These are phyloP conservation scores for Rhizophora mangle DNA, from an alignment of 345 rosid genomes.

Conservation along the genomic window DNA sequence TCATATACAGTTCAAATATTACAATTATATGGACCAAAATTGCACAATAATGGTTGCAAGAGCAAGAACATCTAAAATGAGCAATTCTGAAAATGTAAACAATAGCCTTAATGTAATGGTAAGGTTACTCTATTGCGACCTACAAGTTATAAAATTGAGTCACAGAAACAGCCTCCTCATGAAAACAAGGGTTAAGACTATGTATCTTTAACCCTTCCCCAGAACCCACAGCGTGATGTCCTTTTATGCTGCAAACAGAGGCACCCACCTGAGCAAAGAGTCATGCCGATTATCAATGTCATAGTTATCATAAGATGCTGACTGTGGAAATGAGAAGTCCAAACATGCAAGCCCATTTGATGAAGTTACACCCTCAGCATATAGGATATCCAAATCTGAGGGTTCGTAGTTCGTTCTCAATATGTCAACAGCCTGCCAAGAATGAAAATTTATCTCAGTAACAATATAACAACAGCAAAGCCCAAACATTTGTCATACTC, in stretches of 20 bases:
- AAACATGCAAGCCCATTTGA: constrained; percentile 54
- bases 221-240: constrained; percentile 6
- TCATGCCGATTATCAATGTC: background rate
- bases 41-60: no score
- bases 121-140: no score
- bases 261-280: constrained; percentile 7
- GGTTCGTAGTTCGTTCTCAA: constrained; percentile 66
- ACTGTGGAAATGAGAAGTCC: constrained; percentile 38
- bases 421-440: constrained; percentile 48
- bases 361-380: constrained; percentile 57
- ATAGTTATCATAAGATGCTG: constrained; percentile 41
- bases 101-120: no score
- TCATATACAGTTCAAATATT: no score
- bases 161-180: no score
- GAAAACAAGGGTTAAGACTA: no score
- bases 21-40: no score
- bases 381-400: constrained; percentile 51
- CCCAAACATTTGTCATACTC: background rate
- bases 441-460: no score
- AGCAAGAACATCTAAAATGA: no score
- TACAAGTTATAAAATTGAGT: no score
- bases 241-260: constrained; percentile 44
- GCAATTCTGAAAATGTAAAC: no score
- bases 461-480: background rate
- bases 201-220: no score